Evolutionary conservation across 805 yeast genomes (phyloP), one percentile per base, ranked within the genome.

Genomic region (Grigorovia humatica): DNA sequence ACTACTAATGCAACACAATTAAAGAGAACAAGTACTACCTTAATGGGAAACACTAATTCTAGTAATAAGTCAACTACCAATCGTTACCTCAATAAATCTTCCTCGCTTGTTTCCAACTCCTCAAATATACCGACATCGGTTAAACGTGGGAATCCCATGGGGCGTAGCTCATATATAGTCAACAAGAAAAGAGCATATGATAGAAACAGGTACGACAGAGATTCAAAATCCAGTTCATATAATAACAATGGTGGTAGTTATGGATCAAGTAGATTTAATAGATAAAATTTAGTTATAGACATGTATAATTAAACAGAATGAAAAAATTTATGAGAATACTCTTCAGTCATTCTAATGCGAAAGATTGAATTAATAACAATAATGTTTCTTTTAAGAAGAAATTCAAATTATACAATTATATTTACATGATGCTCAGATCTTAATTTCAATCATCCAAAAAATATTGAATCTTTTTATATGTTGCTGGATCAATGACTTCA

Each of bases 391-490:
- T 23, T 23, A 23, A 3, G 27, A 23, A 23, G 29, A 20, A 43
- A 2, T 43, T 8, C 2, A 4, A 32, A 32, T 43, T 43, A 23
- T 27, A 23, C 15, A 43, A 19, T 43, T 9, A 43, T 43, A 43
- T 20, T n/a, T 43, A 23, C 52, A 50, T 32, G 50, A 4, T 32
- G 38, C 27, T 6, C 38, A 32, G 38, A 32, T 32, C 15, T 32
- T 8, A 13, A 17, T 44, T 23, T 44, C 27, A 44, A 42, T 52
- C 46, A 20, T 74, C 64, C 50, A 73, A 61, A 52, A 74, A 56
- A 55, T 63, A 70, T 44, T 65, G 73, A 46, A 85, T 74, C 53
- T 79, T 75, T 19, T 38, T n/a, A n/a, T 15, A 38, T 13, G 17
- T 38, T 3, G 3, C 42, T 13, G 42, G 42, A 15, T n/a, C 17